Conservation (phyloP, 2,329 filamentous ascomycete species). For the Arthrobotrys sphaeroides region DNA sequence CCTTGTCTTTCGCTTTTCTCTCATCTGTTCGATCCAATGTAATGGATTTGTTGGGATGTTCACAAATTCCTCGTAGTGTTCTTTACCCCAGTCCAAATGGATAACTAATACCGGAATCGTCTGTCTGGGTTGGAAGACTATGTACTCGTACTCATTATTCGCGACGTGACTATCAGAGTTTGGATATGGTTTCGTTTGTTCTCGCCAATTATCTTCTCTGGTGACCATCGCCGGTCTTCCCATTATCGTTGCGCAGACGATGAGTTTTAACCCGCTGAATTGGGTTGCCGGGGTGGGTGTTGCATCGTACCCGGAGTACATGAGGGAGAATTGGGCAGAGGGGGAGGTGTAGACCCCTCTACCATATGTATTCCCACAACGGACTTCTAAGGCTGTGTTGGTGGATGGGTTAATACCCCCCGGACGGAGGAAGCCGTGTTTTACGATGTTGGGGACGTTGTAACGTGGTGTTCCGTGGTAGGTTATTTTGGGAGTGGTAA, state of each 20-base stretch:
- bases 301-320: constrained; percentile 59
- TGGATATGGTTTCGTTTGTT: constrained; percentile 56
- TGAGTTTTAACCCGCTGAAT: constrained; percentile 62
- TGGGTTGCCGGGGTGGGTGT: constrained; percentile 58
- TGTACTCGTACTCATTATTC: constrained; percentile 62
- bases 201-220: constrained; percentile 57
- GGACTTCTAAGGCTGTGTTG: constrained; percentile 56
- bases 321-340: constrained; percentile 61
- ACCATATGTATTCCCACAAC: constrained; percentile 62
- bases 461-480: constrained; percentile 62
- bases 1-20: constrained; percentile 8
- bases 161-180: constrained; percentile 62
- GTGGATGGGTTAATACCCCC: constrained; percentile 59
- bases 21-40: constrained; percentile 50
- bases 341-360: constrained; percentile 64
- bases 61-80: constrained; percentile 58
- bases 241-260: constrained; percentile 65
- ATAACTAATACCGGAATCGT: constrained; percentile 65
- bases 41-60: constrained; percentile 55
- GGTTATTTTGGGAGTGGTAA: constrained; percentile 61
- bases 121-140: constrained; percentile 63
- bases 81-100: constrained; percentile 62
- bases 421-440: constrained; percentile 63
- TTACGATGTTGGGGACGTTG: constrained; percentile 63
- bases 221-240: constrained; percentile 60